phyloP scores from a whole-genome alignment of 345 rosid genomes.

The Isatis tinctoria region DNA sequence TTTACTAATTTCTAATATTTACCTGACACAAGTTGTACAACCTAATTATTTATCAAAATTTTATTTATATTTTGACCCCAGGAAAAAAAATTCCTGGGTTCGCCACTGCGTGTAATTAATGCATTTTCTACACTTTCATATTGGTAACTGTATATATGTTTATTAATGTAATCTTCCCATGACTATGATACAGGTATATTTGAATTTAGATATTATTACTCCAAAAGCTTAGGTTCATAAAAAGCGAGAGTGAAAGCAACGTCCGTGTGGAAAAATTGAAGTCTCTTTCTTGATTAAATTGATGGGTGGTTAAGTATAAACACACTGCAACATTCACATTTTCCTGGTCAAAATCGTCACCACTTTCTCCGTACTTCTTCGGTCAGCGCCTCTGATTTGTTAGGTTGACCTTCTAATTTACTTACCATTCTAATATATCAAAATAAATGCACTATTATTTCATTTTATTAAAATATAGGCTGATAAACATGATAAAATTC shows the following conservation, averaged over 20 bases:
- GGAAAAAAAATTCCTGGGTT: too few species aligned
- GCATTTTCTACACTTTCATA: neutral
- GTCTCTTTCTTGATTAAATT: neutral
- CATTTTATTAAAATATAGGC: neutral
- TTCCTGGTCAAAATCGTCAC: slow-evolving; percentile 6
- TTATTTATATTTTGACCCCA: too few species aligned
- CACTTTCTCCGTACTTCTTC: neutral
- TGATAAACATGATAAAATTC: neutral
- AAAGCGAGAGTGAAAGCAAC: slow-evolving; percentile 23
- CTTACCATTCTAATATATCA: neutral
- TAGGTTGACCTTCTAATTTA: neutral
- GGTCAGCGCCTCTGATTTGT: slow-evolving; percentile 1
- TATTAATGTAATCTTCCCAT: neutral
- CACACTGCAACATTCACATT: slow-evolving; percentile 9
- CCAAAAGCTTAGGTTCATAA: neutral
- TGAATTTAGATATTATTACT: neutral
- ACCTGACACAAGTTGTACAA: too few species aligned
- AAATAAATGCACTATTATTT: neutral
- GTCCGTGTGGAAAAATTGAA: slow-evolving; percentile 22
- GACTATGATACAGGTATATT: neutral
- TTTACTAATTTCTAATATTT: too few species aligned
- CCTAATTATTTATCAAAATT: too few species aligned
- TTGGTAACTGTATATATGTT: neutral
- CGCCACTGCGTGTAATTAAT: too few species aligned
- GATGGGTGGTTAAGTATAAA: slow-evolving; percentile 19